A percentile compares a stretch with the other conserved stretches of the same genome.
phyloP scores from a whole-genome alignment of 768 basidiomycete genomes.

The Phaffia tasmanica region DNA sequence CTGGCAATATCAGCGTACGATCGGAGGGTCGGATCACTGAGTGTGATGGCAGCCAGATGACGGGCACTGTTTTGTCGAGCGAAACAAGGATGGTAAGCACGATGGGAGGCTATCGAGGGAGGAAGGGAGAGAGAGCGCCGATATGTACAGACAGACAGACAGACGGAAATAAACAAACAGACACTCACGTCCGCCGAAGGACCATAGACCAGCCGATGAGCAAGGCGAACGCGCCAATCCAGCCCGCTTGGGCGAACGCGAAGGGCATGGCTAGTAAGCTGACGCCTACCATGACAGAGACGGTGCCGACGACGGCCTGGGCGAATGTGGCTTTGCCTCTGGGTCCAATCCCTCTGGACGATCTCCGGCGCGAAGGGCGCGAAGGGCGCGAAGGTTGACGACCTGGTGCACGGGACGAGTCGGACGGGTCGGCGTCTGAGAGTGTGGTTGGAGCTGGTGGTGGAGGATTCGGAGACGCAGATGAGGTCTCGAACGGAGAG shows the following conservation, averaged over 20 bases:
- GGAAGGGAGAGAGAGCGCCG: background rate
- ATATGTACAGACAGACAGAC: too few relatives aligned
- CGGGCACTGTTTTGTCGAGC: constrained; percentile 53
- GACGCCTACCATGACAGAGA: constrained; percentile 73
- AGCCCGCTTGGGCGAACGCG: constrained; percentile 84
- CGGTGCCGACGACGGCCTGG: constrained; percentile 39
- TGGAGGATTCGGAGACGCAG: too few relatives aligned
- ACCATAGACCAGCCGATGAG: constrained; percentile 66
- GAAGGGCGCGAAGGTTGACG: too few relatives aligned
- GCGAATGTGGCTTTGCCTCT: too few relatives aligned
- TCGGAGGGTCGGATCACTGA: constrained; percentile 56
- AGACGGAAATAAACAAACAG: background rate
- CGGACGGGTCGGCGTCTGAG: too few relatives aligned
- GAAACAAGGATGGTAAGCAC: background rate
- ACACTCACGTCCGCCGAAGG: constrained; percentile 76
- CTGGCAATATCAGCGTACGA: constrained; percentile 84
- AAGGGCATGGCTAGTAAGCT: constrained; percentile 82
- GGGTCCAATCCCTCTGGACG: too few relatives aligned
- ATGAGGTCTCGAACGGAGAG: too few relatives aligned
- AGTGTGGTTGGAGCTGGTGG: too few relatives aligned
- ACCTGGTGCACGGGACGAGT: too few relatives aligned
- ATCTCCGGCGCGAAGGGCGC: too few relatives aligned
- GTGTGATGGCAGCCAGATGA: constrained; percentile 64
- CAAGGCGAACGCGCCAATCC: constrained; percentile 64
- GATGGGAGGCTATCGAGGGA: background rate